These are phyloP conservation scores for Leccinum subgranulosum DNA, from an alignment of 768 basidiomycete species.

Conservation along the genomic window DNA sequence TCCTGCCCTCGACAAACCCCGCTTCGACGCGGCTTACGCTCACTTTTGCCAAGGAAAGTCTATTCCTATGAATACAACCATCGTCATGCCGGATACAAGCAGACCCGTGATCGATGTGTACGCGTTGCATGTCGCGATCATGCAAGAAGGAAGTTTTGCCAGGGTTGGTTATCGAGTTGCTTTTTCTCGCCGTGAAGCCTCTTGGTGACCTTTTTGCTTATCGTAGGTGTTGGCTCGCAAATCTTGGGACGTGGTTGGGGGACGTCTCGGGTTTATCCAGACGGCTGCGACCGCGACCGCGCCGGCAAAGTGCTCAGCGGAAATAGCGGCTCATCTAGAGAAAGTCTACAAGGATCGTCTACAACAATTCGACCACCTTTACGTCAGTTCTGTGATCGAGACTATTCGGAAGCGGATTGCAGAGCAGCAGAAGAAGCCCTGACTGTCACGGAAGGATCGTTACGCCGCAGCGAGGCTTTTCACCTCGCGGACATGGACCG, in stretches of 20 bases:
- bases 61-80: slow-evolving; percentile 23
- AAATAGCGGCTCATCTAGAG: slow-evolving; percentile 26
- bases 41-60: slow-evolving; percentile 29
- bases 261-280: slow-evolving; percentile 25
- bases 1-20: slow-evolving; percentile 28
- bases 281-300: slow-evolving; percentile 19
- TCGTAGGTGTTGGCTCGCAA: slow-evolving; percentile 23
- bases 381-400: slow-evolving; percentile 31
- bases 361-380: slow-evolving; percentile 33
- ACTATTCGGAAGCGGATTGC: slow-evolving; percentile 31
- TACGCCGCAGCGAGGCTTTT: slow-evolving; percentile 2
- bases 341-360: slow-evolving; percentile 28
- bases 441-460: slow-evolving; percentile 12
- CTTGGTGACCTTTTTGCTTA: slow-evolving; percentile 3
- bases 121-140: slow-evolving; percentile 29
- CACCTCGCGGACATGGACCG: slow-evolving; percentile 5
- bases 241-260: slow-evolving; percentile 28
- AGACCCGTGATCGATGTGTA: slow-evolving; percentile 29
- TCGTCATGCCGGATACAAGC: slow-evolving; percentile 28
- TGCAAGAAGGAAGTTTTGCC: slow-evolving; percentile 30
- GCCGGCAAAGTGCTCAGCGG: slow-evolving; percentile 24
- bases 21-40: slow-evolving; percentile 27
- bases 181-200: neutral
- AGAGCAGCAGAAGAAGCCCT: slow-evolving; percentile 30
- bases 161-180: slow-evolving; percentile 21